Conservation (phyloP, 208 protist genomes). For the Wallacemonas sp. region DNA sequence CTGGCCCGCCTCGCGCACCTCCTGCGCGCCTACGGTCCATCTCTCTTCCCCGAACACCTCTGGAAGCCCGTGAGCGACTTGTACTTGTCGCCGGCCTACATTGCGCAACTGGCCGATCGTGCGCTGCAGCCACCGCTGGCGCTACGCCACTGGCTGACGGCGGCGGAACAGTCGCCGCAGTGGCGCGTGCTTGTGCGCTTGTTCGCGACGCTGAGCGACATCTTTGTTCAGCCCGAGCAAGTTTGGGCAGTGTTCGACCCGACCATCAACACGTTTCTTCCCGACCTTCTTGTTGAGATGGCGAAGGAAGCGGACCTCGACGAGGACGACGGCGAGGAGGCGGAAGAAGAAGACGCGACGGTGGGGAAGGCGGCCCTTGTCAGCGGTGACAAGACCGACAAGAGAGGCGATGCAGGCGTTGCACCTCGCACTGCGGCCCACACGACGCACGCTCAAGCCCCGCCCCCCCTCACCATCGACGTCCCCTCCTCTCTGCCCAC, state of each 20-base stretch:
- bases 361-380: too few species aligned
- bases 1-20: conserved; percentile 64
- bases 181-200: conserved; percentile 42
- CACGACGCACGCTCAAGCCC: too few species aligned
- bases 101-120: conserved; percentile 46
- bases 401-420: too few species aligned
- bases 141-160: conserved; percentile 51
- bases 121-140: conserved; percentile 60
- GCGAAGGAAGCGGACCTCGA: background rate
- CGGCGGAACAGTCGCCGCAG: conserved; percentile 29
- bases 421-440: too few species aligned
- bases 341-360: conserved; percentile 2
- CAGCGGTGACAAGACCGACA: too few species aligned
- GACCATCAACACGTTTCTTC: conserved; percentile 28
- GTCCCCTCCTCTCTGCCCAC: background rate
- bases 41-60: conserved; percentile 54
- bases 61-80: conserved; percentile 37
- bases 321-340: background rate
- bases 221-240: conserved; percentile 27
- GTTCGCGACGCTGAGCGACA: conserved; percentile 39
- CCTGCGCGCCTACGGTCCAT: conserved; percentile 53
- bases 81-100: conserved; percentile 45
- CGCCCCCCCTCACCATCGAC: too few species aligned
- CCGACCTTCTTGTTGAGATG: background rate
- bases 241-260: conserved; percentile 38